Conservation (phyloP, 2,329 filamentous ascomycete species). For the Stachybotrys chlorohalonatus region DNA sequence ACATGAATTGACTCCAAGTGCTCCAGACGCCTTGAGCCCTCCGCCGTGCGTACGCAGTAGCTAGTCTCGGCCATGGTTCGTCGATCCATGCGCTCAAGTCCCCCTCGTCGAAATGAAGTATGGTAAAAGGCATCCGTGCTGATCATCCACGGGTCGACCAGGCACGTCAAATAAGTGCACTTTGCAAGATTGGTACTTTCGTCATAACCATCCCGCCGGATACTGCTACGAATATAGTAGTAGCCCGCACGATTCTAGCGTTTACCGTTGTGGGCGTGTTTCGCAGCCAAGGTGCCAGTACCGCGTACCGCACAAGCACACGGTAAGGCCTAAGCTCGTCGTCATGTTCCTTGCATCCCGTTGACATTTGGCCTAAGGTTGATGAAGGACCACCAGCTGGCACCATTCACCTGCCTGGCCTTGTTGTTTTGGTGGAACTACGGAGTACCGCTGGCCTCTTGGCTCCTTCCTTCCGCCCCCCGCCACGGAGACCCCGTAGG, state of each 20-base stretch:
- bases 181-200: too few species aligned
- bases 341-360: conserved; percentile 6
- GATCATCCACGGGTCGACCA: too few species aligned
- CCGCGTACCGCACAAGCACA: too few species aligned
- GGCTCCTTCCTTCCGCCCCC: background rate
- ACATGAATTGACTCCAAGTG: too few species aligned
- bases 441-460: background rate
- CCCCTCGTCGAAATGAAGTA: background rate
- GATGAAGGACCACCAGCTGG: conserved; percentile 15
- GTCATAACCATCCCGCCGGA: too few species aligned
- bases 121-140: too few species aligned
- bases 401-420: conserved; percentile 8
- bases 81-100: background rate
- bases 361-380: background rate
- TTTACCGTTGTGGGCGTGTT: too few species aligned
- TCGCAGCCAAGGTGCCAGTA: too few species aligned
- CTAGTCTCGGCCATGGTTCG: background rate
- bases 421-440: background rate
- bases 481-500: background rate
- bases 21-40: too few species aligned
- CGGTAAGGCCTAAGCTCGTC: background rate
- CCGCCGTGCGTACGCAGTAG: background rate
- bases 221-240: too few species aligned
- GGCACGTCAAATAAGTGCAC: too few species aligned
- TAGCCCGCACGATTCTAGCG: too few species aligned